A percentile compares a stretch with the other conserved stretches of the same genome.
Evolutionary conservation across 148 eudicot genomes (phyloP).

Genomic region (Silene uniflora): DNA sequence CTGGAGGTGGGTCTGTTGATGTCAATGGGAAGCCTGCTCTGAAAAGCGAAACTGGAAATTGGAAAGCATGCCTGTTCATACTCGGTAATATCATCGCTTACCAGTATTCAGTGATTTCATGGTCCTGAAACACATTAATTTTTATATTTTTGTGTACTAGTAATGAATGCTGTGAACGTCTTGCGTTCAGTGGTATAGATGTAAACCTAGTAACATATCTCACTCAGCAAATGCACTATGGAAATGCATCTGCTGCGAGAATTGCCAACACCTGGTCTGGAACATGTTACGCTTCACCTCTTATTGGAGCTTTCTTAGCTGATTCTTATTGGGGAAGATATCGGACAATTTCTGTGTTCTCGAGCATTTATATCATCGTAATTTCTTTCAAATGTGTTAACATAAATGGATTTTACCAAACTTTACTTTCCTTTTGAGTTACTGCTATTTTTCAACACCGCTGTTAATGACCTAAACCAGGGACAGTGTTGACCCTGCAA

Average conservation of each 20-base stretch:
- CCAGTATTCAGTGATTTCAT: background rate
- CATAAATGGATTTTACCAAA: background rate
- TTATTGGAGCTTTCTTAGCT: constrained; percentile 37
- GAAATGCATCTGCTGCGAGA: constrained; percentile 31
- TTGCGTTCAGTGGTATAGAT: constrained; percentile 36
- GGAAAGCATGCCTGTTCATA: constrained; percentile 73
- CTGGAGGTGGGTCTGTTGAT: constrained; percentile 70
- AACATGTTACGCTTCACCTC: constrained; percentile 35
- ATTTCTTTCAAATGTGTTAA: background rate
- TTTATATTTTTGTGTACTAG: constrained; percentile 10
- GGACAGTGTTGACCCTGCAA: too few relatives aligned
- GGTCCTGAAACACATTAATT: background rate
- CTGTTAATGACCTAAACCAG: too few relatives aligned
- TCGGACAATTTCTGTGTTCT: constrained; percentile 37
- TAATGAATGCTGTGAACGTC: constrained; percentile 32
- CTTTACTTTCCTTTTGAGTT: too few relatives aligned
- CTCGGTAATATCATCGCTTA: constrained; percentile 41
- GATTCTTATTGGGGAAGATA: too few relatives aligned
- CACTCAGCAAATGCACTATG: constrained; percentile 23
- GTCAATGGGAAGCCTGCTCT: constrained; percentile 51
- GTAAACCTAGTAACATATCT: constrained; percentile 32
- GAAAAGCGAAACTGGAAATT: constrained; percentile 66
- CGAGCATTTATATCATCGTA: constrained; percentile 29
- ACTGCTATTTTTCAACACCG: too few relatives aligned
- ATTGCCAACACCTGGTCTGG: constrained; percentile 34